Evolutionary conservation across 2,329 filamentous ascomycete species (phyloP).

Genomic region (Calcarisporium arbuscula): DNA sequence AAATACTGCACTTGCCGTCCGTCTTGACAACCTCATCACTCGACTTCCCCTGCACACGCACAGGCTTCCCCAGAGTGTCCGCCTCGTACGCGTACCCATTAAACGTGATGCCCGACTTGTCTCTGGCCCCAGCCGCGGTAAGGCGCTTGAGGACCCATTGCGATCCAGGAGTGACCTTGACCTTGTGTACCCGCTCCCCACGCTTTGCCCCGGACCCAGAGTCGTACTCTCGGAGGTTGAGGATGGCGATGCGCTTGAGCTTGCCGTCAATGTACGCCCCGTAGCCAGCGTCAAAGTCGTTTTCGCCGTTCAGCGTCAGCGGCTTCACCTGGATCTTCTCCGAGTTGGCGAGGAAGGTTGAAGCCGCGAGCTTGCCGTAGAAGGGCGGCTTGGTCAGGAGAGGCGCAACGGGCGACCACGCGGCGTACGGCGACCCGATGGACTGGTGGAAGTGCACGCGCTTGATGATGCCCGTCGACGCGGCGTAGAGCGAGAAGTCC

Average conservation of each 20-base stretch:
- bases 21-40: constrained; percentile 8
- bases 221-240: constrained; percentile 14
- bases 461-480: constrained; percentile 25
- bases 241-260: constrained; percentile 12
- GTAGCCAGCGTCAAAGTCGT: constrained; percentile 16
- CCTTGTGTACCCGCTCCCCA: constrained; percentile 7
- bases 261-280: constrained; percentile 10
- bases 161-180: constrained; percentile 9
- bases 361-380: constrained; percentile 17
- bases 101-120: constrained; percentile 12
- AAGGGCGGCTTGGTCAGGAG: constrained; percentile 14
- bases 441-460: constrained; percentile 35
- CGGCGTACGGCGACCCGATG: constrained; percentile 15
- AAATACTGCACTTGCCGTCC: constrained; percentile 8
- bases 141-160: constrained; percentile 11
- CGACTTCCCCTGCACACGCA: constrained; percentile 3
- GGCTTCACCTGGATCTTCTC: constrained; percentile 8
- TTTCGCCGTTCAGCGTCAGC: constrained; percentile 7
- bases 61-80: constrained; percentile 8
- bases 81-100: constrained; percentile 15
- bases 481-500: constrained; percentile 35
- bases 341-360: constrained; percentile 13
- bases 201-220: constrained; percentile 5
- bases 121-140: constrained; percentile 11
- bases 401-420: constrained; percentile 11